Conservation (phyloP, 164 flowering plant species). For the Umbellularia californica region DNA sequence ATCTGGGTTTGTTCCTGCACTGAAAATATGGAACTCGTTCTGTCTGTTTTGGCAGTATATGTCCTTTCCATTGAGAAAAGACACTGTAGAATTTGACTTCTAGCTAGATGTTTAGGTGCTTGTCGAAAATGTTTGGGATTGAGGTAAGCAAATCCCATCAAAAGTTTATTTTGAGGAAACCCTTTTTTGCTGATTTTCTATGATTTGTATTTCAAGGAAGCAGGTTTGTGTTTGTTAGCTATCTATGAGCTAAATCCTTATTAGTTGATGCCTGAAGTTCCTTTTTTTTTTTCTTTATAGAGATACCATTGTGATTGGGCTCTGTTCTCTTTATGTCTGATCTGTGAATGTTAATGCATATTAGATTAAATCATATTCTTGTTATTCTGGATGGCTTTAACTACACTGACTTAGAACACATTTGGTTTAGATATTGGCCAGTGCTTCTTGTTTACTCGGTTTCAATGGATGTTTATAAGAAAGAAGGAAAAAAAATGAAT, state of each 20-base stretch:
- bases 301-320: background rate
- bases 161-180: too few species aligned
- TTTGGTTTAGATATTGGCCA: background rate
- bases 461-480: background rate
- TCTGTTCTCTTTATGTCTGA: background rate
- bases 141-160: too few species aligned
- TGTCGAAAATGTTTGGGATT: background rate
- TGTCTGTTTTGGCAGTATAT: too few species aligned
- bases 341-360: background rate
- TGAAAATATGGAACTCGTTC: background rate
- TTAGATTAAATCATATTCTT: background rate
- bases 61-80: background rate
- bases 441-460: background rate
- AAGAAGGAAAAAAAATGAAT: background rate
- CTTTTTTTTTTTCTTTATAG: background rate
- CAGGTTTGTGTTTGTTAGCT: too few species aligned
- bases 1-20: background rate
- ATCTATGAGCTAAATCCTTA: too few species aligned
- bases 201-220: too few species aligned
- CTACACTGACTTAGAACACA: background rate
- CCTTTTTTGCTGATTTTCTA: too few species aligned
- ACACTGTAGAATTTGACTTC: background rate
- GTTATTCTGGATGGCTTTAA: background rate
- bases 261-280: background rate
- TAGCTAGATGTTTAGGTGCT: background rate